Base-by-base conservation (phyloP, 1,284 basidiomycete species). In the Leucoagaricus sp. region DNA sequence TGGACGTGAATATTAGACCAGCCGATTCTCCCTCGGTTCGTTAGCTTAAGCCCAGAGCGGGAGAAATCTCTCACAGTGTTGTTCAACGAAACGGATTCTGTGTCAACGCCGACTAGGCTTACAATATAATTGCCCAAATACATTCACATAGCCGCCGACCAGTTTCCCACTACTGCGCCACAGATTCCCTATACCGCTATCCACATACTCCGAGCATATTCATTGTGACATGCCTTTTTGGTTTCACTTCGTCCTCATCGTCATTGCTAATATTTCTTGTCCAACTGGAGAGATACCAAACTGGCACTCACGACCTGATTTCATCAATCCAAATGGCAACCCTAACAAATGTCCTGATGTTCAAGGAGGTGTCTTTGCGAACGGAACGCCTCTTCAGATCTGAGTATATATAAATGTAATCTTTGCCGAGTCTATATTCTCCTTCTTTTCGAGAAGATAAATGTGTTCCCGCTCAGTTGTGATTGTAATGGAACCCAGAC, bases 361-460 rank as follows among this genome's bases (percentile, higher is more conserved):
- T 33, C 61, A 54, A 26, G 63, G 58, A 19, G 58, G 53, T 12
- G 53, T 62, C 5, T 62, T 64, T 17, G 58, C 50, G 8, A 65
- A 67, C 46, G 66, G 66, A n/a, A 63, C n/a, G n/a, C 63, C 65
- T 29, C 66, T 69, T 25, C 62, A 65, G 41, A 63, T 68, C 64
- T 67, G 49, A 33, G 63, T 55, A 17, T 15, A n/a, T 38, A 15
- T 53, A 21, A n/a, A n/a, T n/a, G n/a, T n/a, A n/a, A n/a, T n/a
- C n/a, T n/a, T n/a, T n/a, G n/a, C n/a, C n/a, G n/a, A n/a, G n/a
- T n/a, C n/a, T n/a, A n/a, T n/a, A n/a, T n/a, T n/a, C n/a, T n/a
- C n/a, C n/a, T n/a, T n/a, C n/a, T n/a, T n/a, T n/a, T n/a, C n/a
- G n/a, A n/a, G n/a, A n/a, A n/a, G n/a, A n/a, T n/a, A n/a, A n/a